Evolutionary conservation across 2,329 filamentous ascomycete species (phyloP), one percentile per base, ranked within the genome.

Genomic region (Penicillium sp.): DNA sequence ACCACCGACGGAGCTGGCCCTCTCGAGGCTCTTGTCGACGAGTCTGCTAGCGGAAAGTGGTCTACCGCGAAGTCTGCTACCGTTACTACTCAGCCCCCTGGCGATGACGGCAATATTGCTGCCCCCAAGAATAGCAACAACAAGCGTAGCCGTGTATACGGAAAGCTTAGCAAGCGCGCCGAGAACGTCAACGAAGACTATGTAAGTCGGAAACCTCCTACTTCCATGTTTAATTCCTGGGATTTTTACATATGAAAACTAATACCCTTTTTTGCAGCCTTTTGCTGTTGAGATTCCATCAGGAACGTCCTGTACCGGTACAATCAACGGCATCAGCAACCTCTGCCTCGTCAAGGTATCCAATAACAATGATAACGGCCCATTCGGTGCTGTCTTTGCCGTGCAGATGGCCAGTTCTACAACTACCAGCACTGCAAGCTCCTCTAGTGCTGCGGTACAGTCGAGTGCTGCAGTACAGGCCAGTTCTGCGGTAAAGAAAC

Each of bases 341-440:
- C 35, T 56, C 7, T 56, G 54, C 40, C 47, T 56, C n/a, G 54
- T 56, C 38, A 56, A 56, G 54, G 54, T 56, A 3, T 56, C 54
- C 26, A 56, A 56, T 26, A 56, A 56, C 28, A 56, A 56, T 14
- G 20, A 40, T 8, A 47, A 46, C 28, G 54, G 54, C n/a, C 54
- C 54, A 11, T 56, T 56, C 24, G 54, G 54, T 38, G 40, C 40
- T 20, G 54, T 56, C 38, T 52, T 56, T 52, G 54, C 47, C 26
- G 54, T 56, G 14, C 54, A 56, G 47, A 56, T 56, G 54, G 18
- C 50, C 47, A 38, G 20, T 18, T 33, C 47, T 35, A 50, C 47
- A 8, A 50, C 26, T 20, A 11, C 47, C 2, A 33, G n/a, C 7
- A 26, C 18, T 18, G 38, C 47, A 28, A 33, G 7, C 20, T 30